phyloP scores from a whole-genome alignment of 2,329 filamentous ascomycete species.

The Leptosphaerulina australis region DNA sequence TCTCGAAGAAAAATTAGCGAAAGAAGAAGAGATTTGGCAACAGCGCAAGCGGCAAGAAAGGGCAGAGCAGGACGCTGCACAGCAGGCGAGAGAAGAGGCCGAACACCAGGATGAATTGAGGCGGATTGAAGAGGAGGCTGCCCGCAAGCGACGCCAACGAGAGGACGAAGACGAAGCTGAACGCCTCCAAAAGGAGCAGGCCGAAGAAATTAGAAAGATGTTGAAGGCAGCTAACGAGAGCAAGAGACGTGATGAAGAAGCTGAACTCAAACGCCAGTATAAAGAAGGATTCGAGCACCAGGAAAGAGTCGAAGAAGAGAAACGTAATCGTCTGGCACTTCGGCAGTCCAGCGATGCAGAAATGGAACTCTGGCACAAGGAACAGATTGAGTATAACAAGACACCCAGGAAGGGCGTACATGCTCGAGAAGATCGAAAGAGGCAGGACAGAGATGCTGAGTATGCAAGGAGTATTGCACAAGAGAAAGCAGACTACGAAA shows the following conservation, averaged over 20 bases:
- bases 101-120: slow-evolving; percentile 1
- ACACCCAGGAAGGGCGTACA: neutral
- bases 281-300: slow-evolving; percentile 12
- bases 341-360: neutral
- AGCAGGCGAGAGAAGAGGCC: slow-evolving; percentile 15
- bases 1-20: neutral
- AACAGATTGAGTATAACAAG: neutral
- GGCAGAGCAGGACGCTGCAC: slow-evolving; percentile 1
- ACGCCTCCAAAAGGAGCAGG: neutral
- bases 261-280: slow-evolving; percentile 4
- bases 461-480: neutral
- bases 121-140: neutral
- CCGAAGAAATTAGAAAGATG: neutral
- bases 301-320: neutral
- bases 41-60: neutral
- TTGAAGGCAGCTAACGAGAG: neutral
- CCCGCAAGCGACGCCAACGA: neutral
- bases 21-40: neutral
- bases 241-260: slow-evolving; percentile 1
- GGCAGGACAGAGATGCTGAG: neutral
- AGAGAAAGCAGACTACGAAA: neutral
- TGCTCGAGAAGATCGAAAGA: neutral
- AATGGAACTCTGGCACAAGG: neutral
- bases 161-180: slow-evolving; percentile 4
- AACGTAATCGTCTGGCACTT: neutral